Evolutionary conservation across 2,329 filamentous ascomycete genomes (phyloP), one percentile per base, ranked within the genome.

Genomic region (Monosporascus sp.): DNA sequence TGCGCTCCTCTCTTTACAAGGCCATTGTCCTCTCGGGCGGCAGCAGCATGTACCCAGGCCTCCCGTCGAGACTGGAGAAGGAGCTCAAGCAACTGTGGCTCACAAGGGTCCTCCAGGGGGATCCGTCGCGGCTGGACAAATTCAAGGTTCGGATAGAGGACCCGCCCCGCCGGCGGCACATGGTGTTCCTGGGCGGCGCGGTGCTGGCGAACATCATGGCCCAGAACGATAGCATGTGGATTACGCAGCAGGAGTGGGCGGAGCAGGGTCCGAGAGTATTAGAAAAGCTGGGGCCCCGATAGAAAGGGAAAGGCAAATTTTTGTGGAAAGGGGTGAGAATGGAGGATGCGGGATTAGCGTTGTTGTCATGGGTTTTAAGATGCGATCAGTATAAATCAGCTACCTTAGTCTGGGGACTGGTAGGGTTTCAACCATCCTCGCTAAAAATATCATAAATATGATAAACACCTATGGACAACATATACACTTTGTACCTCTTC

Each of bases 111-210:
- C 77, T 99, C 62, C 83, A 86, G 54, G 92, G 93, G 54, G 91
- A 99, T 72, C 93, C 94, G 1, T 93, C 97, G 74, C 84, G 94
- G 61, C 73, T 99, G 67, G 90, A 84, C 85, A 99, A 97, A 85
- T 99, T 99, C 82, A 99, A 97, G 83, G 93, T 99, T 61, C 85
- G 94, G 72, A 97, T 99, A 78, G 94, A 99, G 72, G 94, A 99
- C 71, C 94, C 94, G 49, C 94, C 94, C 36, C 83, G 94, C 74
- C 84, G 94, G 76, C 83, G 93, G 73, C 94, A 99, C 78, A 97
- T 99, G 92, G 94, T 99, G n/a, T 97, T 99, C 81, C 75, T 99
- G 52, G 94, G 94, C 54, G 94, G 94, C 63, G 94, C 94, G 25
- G 94, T 99, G 57, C 78, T 99, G 65, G 94, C 94, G 63, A 97